A percentile compares a stretch with the other conserved stretches of the same genome.
Evolutionary conservation across 768 basidiomycete genomes (phyloP).

Genomic region (Rhodotorula babjevae): DNA sequence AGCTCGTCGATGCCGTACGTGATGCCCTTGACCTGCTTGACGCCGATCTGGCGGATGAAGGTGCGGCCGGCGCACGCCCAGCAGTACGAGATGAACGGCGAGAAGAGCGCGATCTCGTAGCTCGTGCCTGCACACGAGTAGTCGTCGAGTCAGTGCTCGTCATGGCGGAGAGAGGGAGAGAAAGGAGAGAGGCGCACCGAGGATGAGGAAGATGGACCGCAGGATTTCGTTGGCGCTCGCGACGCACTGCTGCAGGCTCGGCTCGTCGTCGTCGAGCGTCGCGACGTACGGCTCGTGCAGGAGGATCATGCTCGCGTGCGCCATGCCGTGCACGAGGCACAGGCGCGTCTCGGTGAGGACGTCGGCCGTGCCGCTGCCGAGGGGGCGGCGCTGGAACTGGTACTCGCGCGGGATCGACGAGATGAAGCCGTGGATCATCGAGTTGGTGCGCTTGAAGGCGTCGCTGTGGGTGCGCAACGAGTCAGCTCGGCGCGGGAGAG

Average conservation of each 20-base stretch:
- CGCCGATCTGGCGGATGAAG: slow-evolving; percentile 35
- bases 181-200: neutral
- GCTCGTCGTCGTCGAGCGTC: slow-evolving; percentile 2
- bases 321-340: slow-evolving; percentile 29
- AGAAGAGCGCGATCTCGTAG: slow-evolving; percentile 28
- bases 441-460: slow-evolving; percentile 40
- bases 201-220: slow-evolving; percentile 20
- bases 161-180: neutral
- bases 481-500: no score
- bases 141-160: no score
- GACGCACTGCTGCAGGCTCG: slow-evolving; percentile 23
- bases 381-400: neutral
- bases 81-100: slow-evolving; percentile 17
- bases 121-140: neutral
- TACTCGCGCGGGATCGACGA: slow-evolving; percentile 40
- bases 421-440: slow-evolving; percentile 30
- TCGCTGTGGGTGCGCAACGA: slow-evolving; percentile 4
- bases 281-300: slow-evolving; percentile 40
- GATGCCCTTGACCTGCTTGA: slow-evolving; percentile 13
- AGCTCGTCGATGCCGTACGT: slow-evolving; percentile 2
- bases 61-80: slow-evolving; percentile 39
- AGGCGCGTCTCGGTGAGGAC: slow-evolving; percentile 21
- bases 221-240: slow-evolving; percentile 30
- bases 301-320: slow-evolving; percentile 30
- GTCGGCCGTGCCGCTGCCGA: neutral